Base-by-base conservation (phyloP, 2,329 filamentous ascomycete species). In the Clonostachys sp. region DNA sequence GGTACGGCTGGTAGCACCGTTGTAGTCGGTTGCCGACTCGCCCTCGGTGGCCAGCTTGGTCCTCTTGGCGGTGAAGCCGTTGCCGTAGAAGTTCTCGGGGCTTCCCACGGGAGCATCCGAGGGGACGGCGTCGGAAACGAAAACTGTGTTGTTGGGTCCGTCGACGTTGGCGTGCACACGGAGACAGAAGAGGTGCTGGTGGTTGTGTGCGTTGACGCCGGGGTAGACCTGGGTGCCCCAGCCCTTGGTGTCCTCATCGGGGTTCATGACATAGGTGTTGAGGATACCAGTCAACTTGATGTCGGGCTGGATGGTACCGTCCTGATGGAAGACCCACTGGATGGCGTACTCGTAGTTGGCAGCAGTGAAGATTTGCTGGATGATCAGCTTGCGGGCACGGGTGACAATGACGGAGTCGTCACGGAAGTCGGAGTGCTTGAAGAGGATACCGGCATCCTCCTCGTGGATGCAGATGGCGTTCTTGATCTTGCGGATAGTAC, bases 381-480 rank as follows among this genome's bases (percentile, higher is more conserved):
- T 78, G 61, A 96, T 78, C 49, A 96, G 80, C 63, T 94, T 95
- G 46, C 90, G 83, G 2, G 85, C 90, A 24, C 91, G 84, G 1
- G 91, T 96, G 5, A 95, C 88, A 10, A 94, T 89, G 47, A 84
- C 81, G 0, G 88, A 92, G 41, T 94, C 87, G 61, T 96, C 91
- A 36, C 91, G 81, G 79, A 96, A 96, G 67, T 96, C 91, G 14
- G 84, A 91, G 70, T 95, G 89, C 71, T 96, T 96, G 80, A 95
- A 96, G 1, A 96, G 74, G 50, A 96, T 94, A 6, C 91, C 91
- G 3, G 82, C 81, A 54, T 96, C 91, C 70, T 96, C 91, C 65
- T 96, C 91, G 67, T 96, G 91, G 54, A 96, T 91, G 65, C 91
- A 96, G 55, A 96, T 87, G 36, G 91, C 91, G 61, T 96, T 96